These are phyloP conservation scores for Jasminum sambac DNA, from an alignment of 257 asterid species.

Conservation along the genomic window DNA sequence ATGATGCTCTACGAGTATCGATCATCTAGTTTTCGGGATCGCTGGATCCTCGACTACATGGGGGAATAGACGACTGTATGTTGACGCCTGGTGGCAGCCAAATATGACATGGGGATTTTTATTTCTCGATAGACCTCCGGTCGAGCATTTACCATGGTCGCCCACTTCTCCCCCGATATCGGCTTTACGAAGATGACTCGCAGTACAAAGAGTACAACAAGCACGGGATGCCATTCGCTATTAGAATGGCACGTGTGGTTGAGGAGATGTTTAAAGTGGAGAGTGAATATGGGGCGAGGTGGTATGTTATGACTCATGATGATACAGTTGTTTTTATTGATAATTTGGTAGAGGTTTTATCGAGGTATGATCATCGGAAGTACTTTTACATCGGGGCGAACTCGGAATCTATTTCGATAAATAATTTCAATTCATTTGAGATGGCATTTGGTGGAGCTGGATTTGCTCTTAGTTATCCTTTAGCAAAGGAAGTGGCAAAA, in stretches of 20 bases:
- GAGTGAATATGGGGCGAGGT: constrained; percentile 24
- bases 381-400: constrained; percentile 51
- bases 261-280: constrained; percentile 33
- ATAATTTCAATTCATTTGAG: constrained; percentile 41
- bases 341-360: constrained; percentile 40
- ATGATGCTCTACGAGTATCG: constrained; percentile 26
- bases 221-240: constrained; percentile 25
- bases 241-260: constrained; percentile 32
- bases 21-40: constrained; percentile 39
- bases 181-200: constrained; percentile 33
- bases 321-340: constrained; percentile 47
- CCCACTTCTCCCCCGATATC: constrained; percentile 31
- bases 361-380: constrained; percentile 45
- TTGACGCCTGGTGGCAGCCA: constrained; percentile 43
- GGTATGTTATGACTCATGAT: constrained; percentile 55
- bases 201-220: constrained; percentile 25
- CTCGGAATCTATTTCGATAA: constrained; percentile 43
- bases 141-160: constrained; percentile 38
- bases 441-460: constrained; percentile 60
- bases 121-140: constrained; percentile 32
- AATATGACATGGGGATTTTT: constrained; percentile 36
- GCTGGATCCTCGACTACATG: constrained; percentile 32
- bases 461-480: constrained; percentile 50
- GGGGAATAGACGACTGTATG: constrained; percentile 23
- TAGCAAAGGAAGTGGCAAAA: constrained; percentile 49